A percentile compares a stretch with the other conserved stretches of the same genome.
These are phyloP conservation scores for Phytophthora cryptogea DNA, from an alignment of 352 stramenopile genomes.

Conservation along the genomic window DNA sequence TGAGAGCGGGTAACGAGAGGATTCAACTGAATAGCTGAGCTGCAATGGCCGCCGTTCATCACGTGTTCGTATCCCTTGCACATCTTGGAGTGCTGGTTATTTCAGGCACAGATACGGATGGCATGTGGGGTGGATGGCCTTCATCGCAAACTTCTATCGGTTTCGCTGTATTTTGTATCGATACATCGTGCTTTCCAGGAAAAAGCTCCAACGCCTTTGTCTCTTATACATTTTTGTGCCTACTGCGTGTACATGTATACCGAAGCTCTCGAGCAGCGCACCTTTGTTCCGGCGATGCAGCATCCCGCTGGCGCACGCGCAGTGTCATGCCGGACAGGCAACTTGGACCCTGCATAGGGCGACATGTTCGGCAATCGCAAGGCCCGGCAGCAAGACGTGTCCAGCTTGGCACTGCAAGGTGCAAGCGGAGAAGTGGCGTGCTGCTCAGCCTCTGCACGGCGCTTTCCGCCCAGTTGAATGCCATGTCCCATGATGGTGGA, in stretches of 20 bases:
- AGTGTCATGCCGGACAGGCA: too few relatives aligned
- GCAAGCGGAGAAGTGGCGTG: conserved; percentile 4
- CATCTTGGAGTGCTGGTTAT: background rate
- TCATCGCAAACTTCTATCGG: background rate
- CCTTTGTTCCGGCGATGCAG: too few relatives aligned
- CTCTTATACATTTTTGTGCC: background rate
- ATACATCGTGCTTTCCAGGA: background rate
- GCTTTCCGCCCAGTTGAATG: conserved; percentile 3
- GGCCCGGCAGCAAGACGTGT: too few relatives aligned
- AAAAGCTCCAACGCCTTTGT: background rate
- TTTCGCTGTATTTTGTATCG: background rate
- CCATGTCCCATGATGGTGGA: conserved; percentile 31
- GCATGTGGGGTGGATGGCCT: background rate
- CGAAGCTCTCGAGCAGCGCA: too few relatives aligned
- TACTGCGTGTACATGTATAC: too few relatives aligned
- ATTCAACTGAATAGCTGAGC: too few relatives aligned
- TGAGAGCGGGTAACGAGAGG: too few relatives aligned
- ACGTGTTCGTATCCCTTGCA: background rate
- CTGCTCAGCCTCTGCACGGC: conserved; percentile 8
- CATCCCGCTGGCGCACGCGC: too few relatives aligned
- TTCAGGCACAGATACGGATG: background rate
- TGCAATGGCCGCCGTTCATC: too few relatives aligned
- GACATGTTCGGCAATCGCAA: too few relatives aligned
- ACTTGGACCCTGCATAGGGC: too few relatives aligned
- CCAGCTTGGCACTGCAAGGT: background rate